Percentiles rank a stretch among this genome's conserved stretches.
phyloP scores from a whole-genome alignment of 805 yeast genomes.

The Saturnispora hagleri region DNA sequence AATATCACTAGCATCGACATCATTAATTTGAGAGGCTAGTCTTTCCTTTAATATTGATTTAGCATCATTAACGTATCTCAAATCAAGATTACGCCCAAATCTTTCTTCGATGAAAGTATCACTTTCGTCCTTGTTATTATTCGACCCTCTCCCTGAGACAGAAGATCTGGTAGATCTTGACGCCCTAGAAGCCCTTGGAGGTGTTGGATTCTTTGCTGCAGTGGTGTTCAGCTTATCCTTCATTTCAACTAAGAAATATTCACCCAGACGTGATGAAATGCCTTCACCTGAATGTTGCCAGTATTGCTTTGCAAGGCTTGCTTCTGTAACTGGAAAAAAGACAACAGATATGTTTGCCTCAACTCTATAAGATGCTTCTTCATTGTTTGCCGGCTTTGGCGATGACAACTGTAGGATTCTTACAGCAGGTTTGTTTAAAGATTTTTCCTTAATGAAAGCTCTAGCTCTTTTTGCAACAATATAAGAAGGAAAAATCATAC shows the following conservation, averaged over 20 bases:
- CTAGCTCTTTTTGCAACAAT: constrained; percentile 78
- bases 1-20: constrained; percentile 52
- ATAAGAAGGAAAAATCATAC: constrained; percentile 71
- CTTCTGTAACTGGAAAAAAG: constrained; percentile 57
- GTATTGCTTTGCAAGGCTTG: constrained; percentile 65
- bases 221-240: constrained; percentile 28
- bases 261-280: constrained; percentile 83
- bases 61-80: constrained; percentile 67
- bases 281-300: constrained; percentile 99
- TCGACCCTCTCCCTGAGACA: constrained; percentile 8
- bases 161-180: constrained; percentile 25
- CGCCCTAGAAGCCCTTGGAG: constrained; percentile 13
- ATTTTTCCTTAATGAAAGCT: constrained; percentile 51
- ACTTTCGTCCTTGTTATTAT: constrained; percentile 36
- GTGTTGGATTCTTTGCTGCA: constrained; percentile 14
- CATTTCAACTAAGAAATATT: constrained; percentile 64
- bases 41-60: constrained; percentile 65
- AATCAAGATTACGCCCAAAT: constrained; percentile 81
- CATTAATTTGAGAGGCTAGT: constrained; percentile 47
- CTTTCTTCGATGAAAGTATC: constrained; percentile 74
- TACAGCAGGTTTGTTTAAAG: constrained; percentile 30
- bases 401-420: constrained; percentile 70
- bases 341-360: constrained; percentile 71
- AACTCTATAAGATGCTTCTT: constrained; percentile 48
- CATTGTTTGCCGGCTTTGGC: constrained; percentile 50